Evolutionary conservation across 768 basidiomycete genomes (phyloP).

Genomic region (Auriscalpium microsporum): DNA sequence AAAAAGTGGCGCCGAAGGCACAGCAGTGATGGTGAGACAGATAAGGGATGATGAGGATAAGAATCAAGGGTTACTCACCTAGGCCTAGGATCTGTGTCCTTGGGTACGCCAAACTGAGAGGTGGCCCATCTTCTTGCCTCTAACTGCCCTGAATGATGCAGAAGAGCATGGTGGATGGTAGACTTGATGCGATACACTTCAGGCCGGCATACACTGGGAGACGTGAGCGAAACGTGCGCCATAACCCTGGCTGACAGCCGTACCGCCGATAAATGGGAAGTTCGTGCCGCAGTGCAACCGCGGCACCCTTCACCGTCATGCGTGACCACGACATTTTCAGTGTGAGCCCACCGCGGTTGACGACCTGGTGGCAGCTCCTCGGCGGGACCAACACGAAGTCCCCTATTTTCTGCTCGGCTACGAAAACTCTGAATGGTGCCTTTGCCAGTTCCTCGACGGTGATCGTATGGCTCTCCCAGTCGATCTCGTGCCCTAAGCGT

Average conservation of each 20-base stretch:
- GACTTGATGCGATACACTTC: slow-evolving; percentile 73
- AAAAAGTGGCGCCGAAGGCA: background rate
- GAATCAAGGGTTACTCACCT: background rate
- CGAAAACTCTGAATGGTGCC: slow-evolving; percentile 62
- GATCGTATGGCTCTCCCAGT: slow-evolving; percentile 64
- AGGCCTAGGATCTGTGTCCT: background rate
- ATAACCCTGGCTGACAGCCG: slow-evolving; percentile 6
- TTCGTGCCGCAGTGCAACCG: slow-evolving; percentile 58
- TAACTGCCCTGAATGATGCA: slow-evolving; percentile 24
- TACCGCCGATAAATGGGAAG: slow-evolving; percentile 76
- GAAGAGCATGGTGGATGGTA: slow-evolving; percentile 49
- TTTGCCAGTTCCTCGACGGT: slow-evolving; percentile 52
- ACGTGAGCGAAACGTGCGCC: background rate
- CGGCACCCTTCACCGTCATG: slow-evolving; percentile 61
- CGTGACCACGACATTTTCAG: slow-evolving; percentile 84
- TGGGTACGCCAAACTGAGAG: background rate
- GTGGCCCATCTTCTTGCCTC: background rate
- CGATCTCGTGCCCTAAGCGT: slow-evolving; percentile 50
- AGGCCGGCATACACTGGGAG: slow-evolving; percentile 61
- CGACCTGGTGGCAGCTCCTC: slow-evolving; percentile 75
- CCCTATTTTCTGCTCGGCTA: slow-evolving; percentile 65
- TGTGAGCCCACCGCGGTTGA: slow-evolving; percentile 73
- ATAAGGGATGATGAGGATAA: background rate
- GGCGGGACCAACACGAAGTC: slow-evolving; percentile 79
- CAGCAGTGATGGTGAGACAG: background rate